These are phyloP conservation scores for Xylaria bambusicola DNA, from an alignment of 495 filamentous ascomycete species.

Conservation along the genomic window DNA sequence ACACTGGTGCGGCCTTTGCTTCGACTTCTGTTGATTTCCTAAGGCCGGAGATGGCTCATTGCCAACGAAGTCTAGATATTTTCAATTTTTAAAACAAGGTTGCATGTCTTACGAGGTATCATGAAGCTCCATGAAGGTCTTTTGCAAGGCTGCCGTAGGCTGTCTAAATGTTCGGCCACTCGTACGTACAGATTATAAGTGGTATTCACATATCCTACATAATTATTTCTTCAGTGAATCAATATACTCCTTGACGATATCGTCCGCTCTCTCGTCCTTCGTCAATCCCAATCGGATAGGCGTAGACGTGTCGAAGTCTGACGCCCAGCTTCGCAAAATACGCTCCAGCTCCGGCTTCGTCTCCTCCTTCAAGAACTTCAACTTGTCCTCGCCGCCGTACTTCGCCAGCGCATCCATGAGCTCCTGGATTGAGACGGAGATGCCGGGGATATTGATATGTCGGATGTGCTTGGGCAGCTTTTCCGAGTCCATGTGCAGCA, in stretches of 20 bases:
- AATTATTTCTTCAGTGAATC: conserved; percentile 36
- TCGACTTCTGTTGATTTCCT: too few species aligned
- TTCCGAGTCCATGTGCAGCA: conserved; percentile 57
- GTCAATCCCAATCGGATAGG: conserved; percentile 62
- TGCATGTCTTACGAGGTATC: too few species aligned
- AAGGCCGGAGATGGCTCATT: too few species aligned
- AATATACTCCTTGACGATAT: conserved; percentile 55
- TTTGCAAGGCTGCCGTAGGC: too few species aligned
- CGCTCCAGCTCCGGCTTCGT: conserved; percentile 65
- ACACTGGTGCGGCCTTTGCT: too few species aligned
- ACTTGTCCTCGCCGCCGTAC: conserved; percentile 68
- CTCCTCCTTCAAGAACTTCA: conserved; percentile 65
- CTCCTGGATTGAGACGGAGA: conserved; percentile 70
- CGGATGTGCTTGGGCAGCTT: conserved; percentile 58
- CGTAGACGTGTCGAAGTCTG: conserved; percentile 62
- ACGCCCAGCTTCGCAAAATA: conserved; percentile 75
- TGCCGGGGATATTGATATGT: conserved; percentile 72
- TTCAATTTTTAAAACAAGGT: too few species aligned
- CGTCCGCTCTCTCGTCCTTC: conserved; percentile 58
- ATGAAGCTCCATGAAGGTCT: too few species aligned
- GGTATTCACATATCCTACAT: neutral
- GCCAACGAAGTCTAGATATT: too few species aligned
- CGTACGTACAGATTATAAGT: too few species aligned
- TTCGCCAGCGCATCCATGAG: conserved; percentile 72
- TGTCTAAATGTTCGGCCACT: too few species aligned